Evolutionary conservation across 805 yeast species (phyloP).

Genomic region (Monosporozyma solicola): DNA sequence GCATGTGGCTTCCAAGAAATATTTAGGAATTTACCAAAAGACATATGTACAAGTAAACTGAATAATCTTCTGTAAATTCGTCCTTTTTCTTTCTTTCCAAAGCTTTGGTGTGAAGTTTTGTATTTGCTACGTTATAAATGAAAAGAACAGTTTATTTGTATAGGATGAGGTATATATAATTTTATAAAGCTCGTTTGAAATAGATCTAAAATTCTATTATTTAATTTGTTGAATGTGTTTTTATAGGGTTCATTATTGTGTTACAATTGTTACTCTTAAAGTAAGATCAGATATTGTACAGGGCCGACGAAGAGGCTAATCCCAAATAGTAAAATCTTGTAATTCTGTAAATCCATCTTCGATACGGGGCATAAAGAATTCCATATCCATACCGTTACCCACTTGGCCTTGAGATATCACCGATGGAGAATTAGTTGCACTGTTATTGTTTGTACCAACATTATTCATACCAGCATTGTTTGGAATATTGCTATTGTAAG

Average conservation of each 20-base stretch:
- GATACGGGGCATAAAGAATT: slow-evolving; percentile 8
- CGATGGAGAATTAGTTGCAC: neutral
- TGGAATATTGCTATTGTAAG: neutral
- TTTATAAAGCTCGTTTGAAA: neutral
- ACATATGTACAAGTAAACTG: too few relatives aligned
- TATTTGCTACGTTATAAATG: too few relatives aligned
- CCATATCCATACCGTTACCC: slow-evolving; percentile 1
- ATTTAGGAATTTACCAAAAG: too few relatives aligned
- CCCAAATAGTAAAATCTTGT: slow-evolving; percentile 27
- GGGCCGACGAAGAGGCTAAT: slow-evolving; percentile 4
- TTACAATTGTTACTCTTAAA: neutral
- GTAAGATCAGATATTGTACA: neutral
- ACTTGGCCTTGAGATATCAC: neutral
- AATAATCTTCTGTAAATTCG: neutral
- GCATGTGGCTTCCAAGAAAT: too few relatives aligned
- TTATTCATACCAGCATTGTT: neutral
- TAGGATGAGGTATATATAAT: neutral
- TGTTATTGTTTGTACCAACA: neutral
- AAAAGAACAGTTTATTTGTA: neutral
- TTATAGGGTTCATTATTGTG: neutral
- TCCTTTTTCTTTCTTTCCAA: too few relatives aligned
- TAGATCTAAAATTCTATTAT: neutral
- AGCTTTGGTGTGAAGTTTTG: neutral
- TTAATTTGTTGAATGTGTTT: too few relatives aligned
- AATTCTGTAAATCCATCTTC: slow-evolving; percentile 24